Percentiles rank a stretch among this genome's conserved stretches.
Evolutionary conservation across 1,284 basidiomycete species (phyloP).

Genomic region (Sporisorium exsertum): DNA sequence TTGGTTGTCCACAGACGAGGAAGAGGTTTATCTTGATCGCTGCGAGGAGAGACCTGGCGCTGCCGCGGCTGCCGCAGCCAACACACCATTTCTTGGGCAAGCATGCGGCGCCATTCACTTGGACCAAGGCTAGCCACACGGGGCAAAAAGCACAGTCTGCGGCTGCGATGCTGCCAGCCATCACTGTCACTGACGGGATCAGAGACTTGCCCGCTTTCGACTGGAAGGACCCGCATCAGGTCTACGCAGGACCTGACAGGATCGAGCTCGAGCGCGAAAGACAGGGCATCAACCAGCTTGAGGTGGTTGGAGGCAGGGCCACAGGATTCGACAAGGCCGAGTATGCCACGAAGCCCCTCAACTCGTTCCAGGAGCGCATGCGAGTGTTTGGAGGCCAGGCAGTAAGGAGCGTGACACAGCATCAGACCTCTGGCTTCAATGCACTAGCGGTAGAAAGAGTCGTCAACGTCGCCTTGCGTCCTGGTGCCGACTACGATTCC

Average conservation of each 20-base stretch:
- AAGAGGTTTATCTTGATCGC: constrained; percentile 30
- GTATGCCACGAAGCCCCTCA: constrained; percentile 12
- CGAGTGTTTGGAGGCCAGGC: constrained; percentile 13
- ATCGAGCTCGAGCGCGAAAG: constrained; percentile 15
- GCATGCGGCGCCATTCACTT: constrained; percentile 2
- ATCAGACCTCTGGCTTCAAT: constrained; percentile 24
- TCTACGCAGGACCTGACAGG: constrained; percentile 20
- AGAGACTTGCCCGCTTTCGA: constrained; percentile 35
- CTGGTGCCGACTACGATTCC: constrained; percentile 23
- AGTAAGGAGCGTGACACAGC: constrained; percentile 4
- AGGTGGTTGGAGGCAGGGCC: not conserved
- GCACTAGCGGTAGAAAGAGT: constrained; percentile 23
- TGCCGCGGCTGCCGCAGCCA: constrained; percentile 28
- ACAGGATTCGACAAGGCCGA: not conserved
- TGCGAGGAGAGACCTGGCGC: not conserved
- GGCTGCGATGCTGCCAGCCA: constrained; percentile 13
- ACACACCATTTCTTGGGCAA: constrained; percentile 30
- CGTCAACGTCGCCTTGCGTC: constrained; percentile 35
- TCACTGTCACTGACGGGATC: constrained; percentile 28
- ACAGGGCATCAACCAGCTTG: constrained; percentile 20
- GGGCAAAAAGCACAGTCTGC: not conserved
- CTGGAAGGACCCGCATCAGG: constrained; percentile 39
- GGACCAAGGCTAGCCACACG: constrained; percentile 13
- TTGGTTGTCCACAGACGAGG: constrained; percentile 37
- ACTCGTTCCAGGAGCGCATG: constrained; percentile 38